A percentile compares a stretch with the other conserved stretches of the same genome.
phyloP scores from a whole-genome alignment of 2,329 filamentous ascomycete genomes.

The Monosporascus sp. region DNA sequence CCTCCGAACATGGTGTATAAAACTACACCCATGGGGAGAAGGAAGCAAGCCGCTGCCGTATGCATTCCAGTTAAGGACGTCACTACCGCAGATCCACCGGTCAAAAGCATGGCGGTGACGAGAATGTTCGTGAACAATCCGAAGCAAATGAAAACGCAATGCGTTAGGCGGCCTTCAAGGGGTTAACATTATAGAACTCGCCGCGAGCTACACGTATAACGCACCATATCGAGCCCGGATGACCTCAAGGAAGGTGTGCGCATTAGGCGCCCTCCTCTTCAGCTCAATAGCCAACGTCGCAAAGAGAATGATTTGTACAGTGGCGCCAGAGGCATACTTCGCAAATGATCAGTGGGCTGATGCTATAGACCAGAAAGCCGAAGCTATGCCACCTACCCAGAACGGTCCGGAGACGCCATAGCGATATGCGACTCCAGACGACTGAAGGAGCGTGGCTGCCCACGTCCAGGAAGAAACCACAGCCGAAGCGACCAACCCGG shows the following conservation, averaged over 20 bases:
- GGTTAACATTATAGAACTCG: not conserved
- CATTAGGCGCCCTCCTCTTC: conserved; percentile 78
- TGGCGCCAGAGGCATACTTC: conserved; percentile 59
- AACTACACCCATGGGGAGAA: conserved; percentile 73
- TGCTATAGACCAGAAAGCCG: not conserved
- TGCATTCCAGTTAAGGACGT: conserved; percentile 64
- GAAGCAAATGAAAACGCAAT: conserved; percentile 73
- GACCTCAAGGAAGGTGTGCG: conserved; percentile 75
- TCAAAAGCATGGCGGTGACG: conserved; percentile 81
- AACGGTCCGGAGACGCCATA: conserved; percentile 63
- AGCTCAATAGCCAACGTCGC: conserved; percentile 83
- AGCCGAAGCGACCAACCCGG: conserved; percentile 75
- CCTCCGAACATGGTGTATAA: conserved; percentile 72
- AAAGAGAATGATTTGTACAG: conserved; percentile 79
- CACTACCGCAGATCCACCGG: conserved; percentile 71
- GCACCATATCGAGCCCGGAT: conserved; percentile 74
- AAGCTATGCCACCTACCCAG: conserved; percentile 23
- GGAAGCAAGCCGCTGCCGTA: conserved; percentile 74
- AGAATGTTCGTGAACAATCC: conserved; percentile 77
- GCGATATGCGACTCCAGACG: conserved; percentile 69
- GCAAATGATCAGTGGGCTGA: not conserved
- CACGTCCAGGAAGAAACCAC: conserved; percentile 90
- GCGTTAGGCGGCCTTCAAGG: conserved; percentile 38
- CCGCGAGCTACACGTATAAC: not conserved
- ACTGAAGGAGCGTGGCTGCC: conserved; percentile 76